Evolutionary conservation across 78 protist genomes (phyloP).

Genomic region (Creolimax fragrantissima): DNA sequence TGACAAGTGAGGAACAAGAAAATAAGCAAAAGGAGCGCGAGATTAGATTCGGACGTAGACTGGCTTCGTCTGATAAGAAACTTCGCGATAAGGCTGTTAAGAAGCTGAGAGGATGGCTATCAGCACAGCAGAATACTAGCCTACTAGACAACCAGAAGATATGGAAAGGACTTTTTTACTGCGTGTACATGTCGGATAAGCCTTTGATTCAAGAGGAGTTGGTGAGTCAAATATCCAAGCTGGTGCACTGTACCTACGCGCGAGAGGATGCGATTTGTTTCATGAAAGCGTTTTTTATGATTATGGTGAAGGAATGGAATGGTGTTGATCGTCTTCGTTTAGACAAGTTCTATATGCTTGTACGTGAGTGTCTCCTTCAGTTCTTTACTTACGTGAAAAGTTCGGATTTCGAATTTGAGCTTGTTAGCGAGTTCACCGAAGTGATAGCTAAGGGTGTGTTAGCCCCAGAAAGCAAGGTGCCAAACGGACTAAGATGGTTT

Average conservation of each 20-base stretch:
- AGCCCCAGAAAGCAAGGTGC: not conserved
- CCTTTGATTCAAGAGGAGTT: conserved; percentile 38
- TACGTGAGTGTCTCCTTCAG: not conserved
- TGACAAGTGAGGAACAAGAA: not conserved
- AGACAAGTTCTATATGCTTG: conserved; percentile 14
- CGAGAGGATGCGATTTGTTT: not conserved
- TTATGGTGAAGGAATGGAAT: not conserved
- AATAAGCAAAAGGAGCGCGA: not conserved
- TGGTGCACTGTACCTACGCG: not conserved
- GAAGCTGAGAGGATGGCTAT: not conserved
- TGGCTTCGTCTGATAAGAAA: not conserved
- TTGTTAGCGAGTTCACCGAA: not conserved
- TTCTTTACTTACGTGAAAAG: not conserved
- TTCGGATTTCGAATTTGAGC: not conserved
- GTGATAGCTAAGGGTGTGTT: not conserved
- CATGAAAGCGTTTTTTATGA: not conserved
- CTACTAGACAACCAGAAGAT: conserved; percentile 4
- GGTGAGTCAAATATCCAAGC: not conserved
- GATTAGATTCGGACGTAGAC: not conserved
- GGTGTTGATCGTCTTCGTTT: not conserved
- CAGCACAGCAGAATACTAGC: not conserved
- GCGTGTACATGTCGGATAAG: conserved; percentile 43
- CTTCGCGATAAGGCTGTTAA: not conserved
- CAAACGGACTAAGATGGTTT: not conserved
- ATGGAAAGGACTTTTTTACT: conserved; percentile 32